Conservation (phyloP, 1,284 basidiomycete genomes). For the Microbotryomycetes sp. region DNA sequence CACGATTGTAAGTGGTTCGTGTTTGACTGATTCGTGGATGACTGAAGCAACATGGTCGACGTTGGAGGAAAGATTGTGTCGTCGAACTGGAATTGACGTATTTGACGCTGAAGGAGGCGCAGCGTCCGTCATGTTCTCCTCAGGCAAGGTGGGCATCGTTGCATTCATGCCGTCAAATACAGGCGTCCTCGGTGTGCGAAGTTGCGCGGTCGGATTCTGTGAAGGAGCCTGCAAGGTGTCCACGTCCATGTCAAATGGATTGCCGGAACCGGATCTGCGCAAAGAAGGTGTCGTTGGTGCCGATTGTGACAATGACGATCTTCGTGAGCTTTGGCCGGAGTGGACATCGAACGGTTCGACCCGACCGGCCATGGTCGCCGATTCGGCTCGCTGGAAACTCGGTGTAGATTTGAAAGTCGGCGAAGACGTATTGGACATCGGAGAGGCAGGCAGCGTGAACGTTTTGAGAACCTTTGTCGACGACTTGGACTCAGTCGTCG, state of each 20-base stretch:
- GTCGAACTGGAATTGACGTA: no score
- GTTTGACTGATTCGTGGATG: no score
- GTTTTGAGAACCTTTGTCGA: neutral
- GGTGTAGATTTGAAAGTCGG: no score
- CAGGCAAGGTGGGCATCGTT: no score
- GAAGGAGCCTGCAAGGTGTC: no score
- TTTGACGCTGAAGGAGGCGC: no score
- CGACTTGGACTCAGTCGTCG: no score
- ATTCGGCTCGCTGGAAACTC: neutral
- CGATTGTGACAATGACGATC: neutral
- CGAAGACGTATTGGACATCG: neutral
- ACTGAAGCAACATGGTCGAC: neutral
- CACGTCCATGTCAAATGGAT: neutral
- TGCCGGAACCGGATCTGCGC: neutral
- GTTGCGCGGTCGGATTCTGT: neutral
- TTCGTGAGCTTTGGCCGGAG: neutral
- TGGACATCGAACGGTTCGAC: no score
- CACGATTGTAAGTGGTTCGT: neutral
- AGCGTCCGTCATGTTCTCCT: no score
- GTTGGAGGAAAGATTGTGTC: no score
- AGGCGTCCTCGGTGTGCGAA: neutral
- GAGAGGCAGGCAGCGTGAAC: neutral
- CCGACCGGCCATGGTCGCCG: neutral
- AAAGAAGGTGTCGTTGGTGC: neutral
- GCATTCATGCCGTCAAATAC: neutral